phyloP scores from a whole-genome alignment of 306 rosid genomes.

The Lagenaria siceraria region DNA sequence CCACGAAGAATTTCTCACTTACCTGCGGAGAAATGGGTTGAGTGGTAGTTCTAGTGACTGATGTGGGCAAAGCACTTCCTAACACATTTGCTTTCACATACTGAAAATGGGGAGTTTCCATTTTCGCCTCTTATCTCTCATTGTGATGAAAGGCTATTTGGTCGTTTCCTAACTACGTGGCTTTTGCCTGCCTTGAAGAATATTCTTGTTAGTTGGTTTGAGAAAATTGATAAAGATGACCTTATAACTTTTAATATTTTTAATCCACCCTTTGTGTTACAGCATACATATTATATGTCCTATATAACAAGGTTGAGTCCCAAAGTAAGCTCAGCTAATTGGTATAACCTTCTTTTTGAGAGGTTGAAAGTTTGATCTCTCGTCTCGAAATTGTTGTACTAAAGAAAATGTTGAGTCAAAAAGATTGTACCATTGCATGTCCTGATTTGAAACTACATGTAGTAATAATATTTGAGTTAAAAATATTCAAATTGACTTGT shows the following conservation, averaged over 20 bases:
- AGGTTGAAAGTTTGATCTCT: no score
- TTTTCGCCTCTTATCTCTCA: not conserved
- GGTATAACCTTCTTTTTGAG: no score
- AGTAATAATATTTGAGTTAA: no score
- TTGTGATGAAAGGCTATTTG: not conserved
- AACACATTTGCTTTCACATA: not conserved
- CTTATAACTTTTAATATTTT: not conserved
- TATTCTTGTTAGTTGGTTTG: not conserved
- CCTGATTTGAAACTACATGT: no score
- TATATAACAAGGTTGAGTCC: no score
- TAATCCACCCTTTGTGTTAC: not conserved
- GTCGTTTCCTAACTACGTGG: not conserved
- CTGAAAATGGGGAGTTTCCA: not conserved
- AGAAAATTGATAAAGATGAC: not conserved
- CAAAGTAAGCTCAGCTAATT: no score
- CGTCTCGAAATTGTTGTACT: fast-evolving
- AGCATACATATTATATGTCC: not conserved
- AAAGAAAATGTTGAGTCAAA: no score
- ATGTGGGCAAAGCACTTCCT: not conserved
- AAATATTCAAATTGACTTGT: no score
- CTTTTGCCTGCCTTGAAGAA: not conserved
- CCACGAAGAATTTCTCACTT: not conserved
- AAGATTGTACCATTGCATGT: no score
- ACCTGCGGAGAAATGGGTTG: not conserved
- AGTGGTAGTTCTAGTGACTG: not conserved